Base-by-base conservation (phyloP, 345 rosid genomes). In the Populus tremula region DNA sequence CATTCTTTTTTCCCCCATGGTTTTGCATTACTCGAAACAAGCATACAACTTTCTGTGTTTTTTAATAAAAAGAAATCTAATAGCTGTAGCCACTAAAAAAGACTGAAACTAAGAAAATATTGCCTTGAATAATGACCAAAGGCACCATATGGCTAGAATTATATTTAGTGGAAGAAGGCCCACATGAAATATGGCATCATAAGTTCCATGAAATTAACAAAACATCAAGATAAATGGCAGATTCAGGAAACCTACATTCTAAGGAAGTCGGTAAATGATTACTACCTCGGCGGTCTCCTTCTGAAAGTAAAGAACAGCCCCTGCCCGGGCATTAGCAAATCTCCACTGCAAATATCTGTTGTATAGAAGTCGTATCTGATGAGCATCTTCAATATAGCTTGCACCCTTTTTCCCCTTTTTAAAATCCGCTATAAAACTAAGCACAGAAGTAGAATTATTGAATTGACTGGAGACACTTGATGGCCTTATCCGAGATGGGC, bases 291-390 rank as follows among this genome's bases (percentile, higher is more conserved):
- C 90, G n/a, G 74, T 89, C 76, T 82, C 77, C 86, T 90, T 87
- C 86, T 94, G 93, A 75, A 81, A 77, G 77, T 83, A 87, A 83
- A 92, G 87, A 56, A 87, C 96, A 87, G 88, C 86, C 72, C 90
- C 97, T 66, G 90, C 87, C 69, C 84, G 77, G 43, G 97, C 93
- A 90, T 89, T 91, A 71, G 94, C 88, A 80, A 94, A 94, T 79
- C 95, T 84, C 99, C 99, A 96, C 79, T 96, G 99, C 85, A 94
- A 77, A 82, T 77, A 85, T 86, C 97, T 87, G 75, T 94, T 96
- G 81, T 96, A 80, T 68, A 96, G 89, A 78, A 92, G 85, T 78
- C 95, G 87, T 65, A 94, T 86, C 78, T 92, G 97, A 86, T 91
- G 97, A 77, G 92, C 99, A 84, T 94, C 98, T 83, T 94, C 99